These are phyloP conservation scores for Trichosporon asahii DNA, from an alignment of 1,284 basidiomycete genomes.

Conservation along the genomic window DNA sequence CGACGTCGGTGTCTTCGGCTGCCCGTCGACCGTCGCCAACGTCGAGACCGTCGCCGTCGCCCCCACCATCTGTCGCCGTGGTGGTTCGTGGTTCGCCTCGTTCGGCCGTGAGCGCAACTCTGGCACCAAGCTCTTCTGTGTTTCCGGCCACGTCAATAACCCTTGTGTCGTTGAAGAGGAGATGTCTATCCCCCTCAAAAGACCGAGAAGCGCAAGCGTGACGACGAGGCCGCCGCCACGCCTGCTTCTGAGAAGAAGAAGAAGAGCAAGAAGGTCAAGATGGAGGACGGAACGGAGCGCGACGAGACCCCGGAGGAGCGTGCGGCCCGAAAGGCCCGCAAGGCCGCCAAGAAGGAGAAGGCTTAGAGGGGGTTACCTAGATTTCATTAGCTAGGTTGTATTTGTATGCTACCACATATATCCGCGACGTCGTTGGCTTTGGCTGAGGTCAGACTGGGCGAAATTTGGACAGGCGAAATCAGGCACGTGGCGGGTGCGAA, in stretches of 20 bases:
- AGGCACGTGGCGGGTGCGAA: neutral
- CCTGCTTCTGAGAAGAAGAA: conserved; percentile 59
- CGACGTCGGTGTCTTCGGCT: conserved; percentile 94
- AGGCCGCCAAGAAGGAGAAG: conserved; percentile 48
- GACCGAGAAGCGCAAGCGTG: conserved; percentile 56
- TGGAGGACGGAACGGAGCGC: conserved; percentile 53
- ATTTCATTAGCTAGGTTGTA: conserved; percentile 7
- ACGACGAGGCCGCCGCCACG: conserved; percentile 50
- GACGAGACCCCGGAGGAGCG: conserved; percentile 51
- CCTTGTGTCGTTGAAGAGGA: conserved; percentile 98
- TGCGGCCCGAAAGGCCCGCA: conserved; percentile 46
- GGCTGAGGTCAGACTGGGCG: neutral
- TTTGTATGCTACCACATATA: conserved; percentile 4
- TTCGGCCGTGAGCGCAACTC: conserved; percentile 92
- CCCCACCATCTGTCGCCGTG: conserved; percentile 71
- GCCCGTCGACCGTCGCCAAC: conserved; percentile 68
- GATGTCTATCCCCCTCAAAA: conserved; percentile 75
- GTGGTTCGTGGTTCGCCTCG: conserved; percentile 84
- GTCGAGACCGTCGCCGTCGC: conserved; percentile 16
- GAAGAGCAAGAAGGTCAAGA: conserved; percentile 57
- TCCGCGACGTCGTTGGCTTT: neutral
- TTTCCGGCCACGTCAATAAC: conserved; percentile 96
- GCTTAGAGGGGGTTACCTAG: conserved; percentile 5
- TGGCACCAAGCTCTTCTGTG: conserved; percentile 94
- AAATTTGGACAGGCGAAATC: neutral